A percentile compares a stretch with the other conserved stretches of the same genome.
phyloP scores from a whole-genome alignment of 495 filamentous ascomycete genomes.

The Penicillium odoratum region DNA sequence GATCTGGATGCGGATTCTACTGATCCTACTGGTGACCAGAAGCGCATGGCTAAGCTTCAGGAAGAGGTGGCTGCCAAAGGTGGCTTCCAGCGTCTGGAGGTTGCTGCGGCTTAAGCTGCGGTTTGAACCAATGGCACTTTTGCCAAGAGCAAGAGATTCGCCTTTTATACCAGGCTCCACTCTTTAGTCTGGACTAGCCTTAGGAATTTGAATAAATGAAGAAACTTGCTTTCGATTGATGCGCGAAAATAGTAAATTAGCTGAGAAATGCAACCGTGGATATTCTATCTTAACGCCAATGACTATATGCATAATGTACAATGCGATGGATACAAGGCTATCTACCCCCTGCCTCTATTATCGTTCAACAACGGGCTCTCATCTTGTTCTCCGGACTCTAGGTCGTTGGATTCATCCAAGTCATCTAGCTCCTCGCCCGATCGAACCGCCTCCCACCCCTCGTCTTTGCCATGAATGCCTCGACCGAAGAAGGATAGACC shows the following conservation, averaged over 20 bases:
- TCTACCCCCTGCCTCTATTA: not conserved
- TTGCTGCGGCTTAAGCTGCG: slow-evolving; percentile 29
- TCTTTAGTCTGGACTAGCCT: slow-evolving; percentile 4
- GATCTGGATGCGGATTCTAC: slow-evolving; percentile 56
- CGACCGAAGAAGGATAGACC: not conserved
- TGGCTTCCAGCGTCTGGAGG: slow-evolving; percentile 43
- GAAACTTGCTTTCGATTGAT: not conserved
- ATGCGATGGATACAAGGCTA: not conserved
- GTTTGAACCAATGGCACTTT: not conserved
- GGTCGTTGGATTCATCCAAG: slow-evolving; percentile 12
- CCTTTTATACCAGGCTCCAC: slow-evolving; percentile 2
- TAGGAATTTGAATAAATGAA: not conserved
- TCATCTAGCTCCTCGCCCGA: slow-evolving; percentile 14
- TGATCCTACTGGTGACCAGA: slow-evolving; percentile 66
- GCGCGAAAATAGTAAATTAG: not conserved
- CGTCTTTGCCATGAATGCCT: not conserved
- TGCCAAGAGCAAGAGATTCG: not conserved
- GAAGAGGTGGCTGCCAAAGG: slow-evolving; percentile 54
- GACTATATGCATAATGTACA: not conserved
- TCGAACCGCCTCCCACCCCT: not conserved
- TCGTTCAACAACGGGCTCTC: not conserved
- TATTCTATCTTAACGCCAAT: not conserved
- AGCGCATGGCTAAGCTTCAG: slow-evolving; percentile 62
- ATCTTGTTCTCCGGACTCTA: slow-evolving; percentile 9
- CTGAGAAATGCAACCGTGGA: not conserved